Conservation (phyloP, 805 yeast species). For the Citeromyces matritensis region DNA sequence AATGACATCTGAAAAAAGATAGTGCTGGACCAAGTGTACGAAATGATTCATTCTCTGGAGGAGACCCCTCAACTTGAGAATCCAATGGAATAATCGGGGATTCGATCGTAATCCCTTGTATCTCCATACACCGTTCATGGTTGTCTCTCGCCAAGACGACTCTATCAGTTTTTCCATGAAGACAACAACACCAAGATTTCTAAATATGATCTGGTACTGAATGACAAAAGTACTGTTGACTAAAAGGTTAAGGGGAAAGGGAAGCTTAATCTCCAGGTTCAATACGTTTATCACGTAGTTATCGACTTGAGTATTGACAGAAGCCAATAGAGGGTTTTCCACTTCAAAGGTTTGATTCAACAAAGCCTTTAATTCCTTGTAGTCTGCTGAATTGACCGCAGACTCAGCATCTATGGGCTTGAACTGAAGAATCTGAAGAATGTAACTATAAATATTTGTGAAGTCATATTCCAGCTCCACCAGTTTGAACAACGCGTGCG, state of each 20-base stretch:
- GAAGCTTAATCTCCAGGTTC: constrained; percentile 45
- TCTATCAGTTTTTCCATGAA: constrained; percentile 45
- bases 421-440: constrained; percentile 34
- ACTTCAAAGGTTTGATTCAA: constrained; percentile 24
- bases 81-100: constrained; percentile 21
- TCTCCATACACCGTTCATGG: constrained; percentile 52
- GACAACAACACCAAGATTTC: constrained; percentile 53
- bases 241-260: constrained; percentile 77
- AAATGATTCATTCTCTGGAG: constrained; percentile 45
- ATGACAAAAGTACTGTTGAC: constrained; percentile 54
- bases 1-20: constrained; percentile 43
- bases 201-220: constrained; percentile 68
- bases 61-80: constrained; percentile 35
- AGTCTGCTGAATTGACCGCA: constrained; percentile 27
- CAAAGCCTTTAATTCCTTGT: constrained; percentile 25
- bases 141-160: constrained; percentile 59
- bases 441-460: constrained; percentile 18
- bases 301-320: constrained; percentile 17
- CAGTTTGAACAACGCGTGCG: constrained; percentile 1
- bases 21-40: constrained; percentile 35
- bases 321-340: constrained; percentile 5
- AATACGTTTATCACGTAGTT: constrained; percentile 32
- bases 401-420: constrained; percentile 39
- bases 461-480: constrained; percentile 8
- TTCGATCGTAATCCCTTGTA: too few species aligned